These are phyloP conservation scores for Astrephomene gubernaculifera DNA, from an alignment of 139 green algal genomes.

Conservation along the genomic window DNA sequence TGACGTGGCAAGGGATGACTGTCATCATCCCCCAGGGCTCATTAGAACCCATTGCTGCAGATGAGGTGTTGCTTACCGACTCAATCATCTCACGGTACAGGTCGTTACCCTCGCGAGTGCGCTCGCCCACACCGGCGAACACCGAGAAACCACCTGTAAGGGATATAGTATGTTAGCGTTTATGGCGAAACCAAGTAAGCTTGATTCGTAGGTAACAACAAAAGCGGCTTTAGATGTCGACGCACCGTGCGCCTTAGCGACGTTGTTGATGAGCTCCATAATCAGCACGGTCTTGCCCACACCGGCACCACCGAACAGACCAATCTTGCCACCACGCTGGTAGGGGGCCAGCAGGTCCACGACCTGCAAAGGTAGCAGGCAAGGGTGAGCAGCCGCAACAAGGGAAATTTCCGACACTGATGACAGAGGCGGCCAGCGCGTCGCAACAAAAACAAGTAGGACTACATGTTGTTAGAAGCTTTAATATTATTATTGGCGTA, in stretches of 20 bases:
- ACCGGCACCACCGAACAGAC: constrained; percentile 98
- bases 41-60: no score
- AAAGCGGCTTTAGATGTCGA: background rate
- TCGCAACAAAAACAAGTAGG: no score
- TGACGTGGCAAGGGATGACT: background rate
- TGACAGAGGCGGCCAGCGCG: no score
- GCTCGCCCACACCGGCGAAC: constrained; percentile 99
- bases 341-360: constrained; percentile 99
- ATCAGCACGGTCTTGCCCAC: constrained; percentile 99
- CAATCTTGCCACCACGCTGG: constrained; percentile 99
- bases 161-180: no score
- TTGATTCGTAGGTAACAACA: no score
- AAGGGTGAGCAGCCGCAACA: background rate
- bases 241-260: constrained; percentile 98
- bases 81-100: constrained; percentile 99
- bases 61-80: constrained; percentile 66
- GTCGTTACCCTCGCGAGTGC: constrained; percentile 99
- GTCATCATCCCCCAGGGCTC: no score
- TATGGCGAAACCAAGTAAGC: no score
- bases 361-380: constrained; percentile 69
- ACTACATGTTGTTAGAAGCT: no score
- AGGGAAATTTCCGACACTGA: no score
- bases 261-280: constrained; percentile 99
- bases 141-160: constrained; percentile 99
- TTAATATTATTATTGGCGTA: no score